These are phyloP conservation scores for Physcia stellaris DNA, from an alignment of 495 filamentous ascomycete genomes.

Conservation along the genomic window DNA sequence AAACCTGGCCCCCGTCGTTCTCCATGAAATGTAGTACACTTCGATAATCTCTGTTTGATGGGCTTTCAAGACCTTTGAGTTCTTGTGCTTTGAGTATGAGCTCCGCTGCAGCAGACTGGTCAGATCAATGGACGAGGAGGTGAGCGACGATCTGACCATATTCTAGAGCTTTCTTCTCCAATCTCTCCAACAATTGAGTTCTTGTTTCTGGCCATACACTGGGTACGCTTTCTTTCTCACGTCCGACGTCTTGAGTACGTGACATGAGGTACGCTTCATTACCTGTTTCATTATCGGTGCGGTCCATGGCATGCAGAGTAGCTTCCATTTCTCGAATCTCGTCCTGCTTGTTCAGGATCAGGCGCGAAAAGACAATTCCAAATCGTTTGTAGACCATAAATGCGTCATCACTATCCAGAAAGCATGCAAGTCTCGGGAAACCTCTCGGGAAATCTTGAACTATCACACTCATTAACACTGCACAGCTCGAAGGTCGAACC, in stretches of 20 bases:
- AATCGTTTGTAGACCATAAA: conserved; percentile 18
- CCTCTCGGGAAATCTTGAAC: conserved; percentile 15
- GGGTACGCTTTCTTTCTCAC: background rate
- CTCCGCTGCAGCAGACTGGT: conserved; percentile 13
- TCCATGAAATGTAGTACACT: conserved; percentile 25
- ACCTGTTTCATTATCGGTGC: conserved; percentile 1
- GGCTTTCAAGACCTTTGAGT: conserved; percentile 20
- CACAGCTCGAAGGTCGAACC: too few species aligned
- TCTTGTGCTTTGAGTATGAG: conserved; percentile 23
- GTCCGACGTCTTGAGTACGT: conserved; percentile 1
- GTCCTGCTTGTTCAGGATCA: conserved; percentile 17
- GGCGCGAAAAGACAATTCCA: conserved; percentile 12
- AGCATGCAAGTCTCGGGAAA: conserved; percentile 13
- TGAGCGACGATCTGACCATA: conserved; percentile 19
- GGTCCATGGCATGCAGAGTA: conserved; percentile 9
- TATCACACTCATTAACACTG: too few species aligned
- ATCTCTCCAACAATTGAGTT: conserved; percentile 16
- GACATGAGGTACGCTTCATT: conserved; percentile 9
- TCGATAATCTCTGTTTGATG: conserved; percentile 21
- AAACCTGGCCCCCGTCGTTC: conserved; percentile 16
- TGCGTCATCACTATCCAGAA: conserved; percentile 16
- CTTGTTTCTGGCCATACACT: conserved; percentile 7
- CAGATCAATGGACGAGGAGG: background rate
- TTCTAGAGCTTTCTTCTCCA: conserved; percentile 20
- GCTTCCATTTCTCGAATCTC: conserved; percentile 13